Percentiles rank a stretch among this genome's conserved stretches.
Conservation (phyloP, 2,329 filamentous ascomycete species). For the Capronia epimyces region DNA sequence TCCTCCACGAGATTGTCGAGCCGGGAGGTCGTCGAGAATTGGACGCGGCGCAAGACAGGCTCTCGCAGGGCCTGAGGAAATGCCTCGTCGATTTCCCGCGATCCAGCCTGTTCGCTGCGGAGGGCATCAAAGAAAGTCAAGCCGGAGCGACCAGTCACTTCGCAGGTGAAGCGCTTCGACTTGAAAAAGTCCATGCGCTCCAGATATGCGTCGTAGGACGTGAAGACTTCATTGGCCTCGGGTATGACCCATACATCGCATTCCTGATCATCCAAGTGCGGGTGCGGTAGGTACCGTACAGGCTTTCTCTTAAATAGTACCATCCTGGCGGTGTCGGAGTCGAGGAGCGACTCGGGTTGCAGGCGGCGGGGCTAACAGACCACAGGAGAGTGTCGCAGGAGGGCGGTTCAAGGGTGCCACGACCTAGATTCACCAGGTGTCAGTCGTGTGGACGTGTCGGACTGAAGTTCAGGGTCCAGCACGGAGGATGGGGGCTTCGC, state of each 20-base stretch:
- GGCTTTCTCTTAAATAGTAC: conserved; percentile 96
- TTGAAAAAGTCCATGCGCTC: conserved; percentile 47
- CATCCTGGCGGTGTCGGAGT: conserved; percentile 44
- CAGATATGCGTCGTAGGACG: conserved; percentile 81
- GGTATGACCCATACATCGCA: conserved; percentile 88
- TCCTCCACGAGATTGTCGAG: conserved; percentile 66
- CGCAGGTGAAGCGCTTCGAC: conserved; percentile 77
- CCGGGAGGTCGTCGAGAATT: conserved; percentile 81
- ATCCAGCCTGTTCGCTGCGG: conserved; percentile 69
- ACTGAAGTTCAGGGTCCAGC: neutral
- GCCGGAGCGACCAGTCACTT: conserved; percentile 88
- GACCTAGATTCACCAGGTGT: conserved; percentile 7
- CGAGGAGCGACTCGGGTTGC: neutral
- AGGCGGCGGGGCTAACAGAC: conserved; percentile 1
- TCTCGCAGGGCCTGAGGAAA: conserved; percentile 90
- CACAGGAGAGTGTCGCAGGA: neutral
- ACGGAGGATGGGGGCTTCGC: conserved; percentile 10
- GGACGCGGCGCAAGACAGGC: conserved; percentile 81
- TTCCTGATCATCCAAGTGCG: conserved; percentile 71
- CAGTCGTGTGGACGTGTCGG: conserved; percentile 11
- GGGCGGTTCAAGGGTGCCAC: conserved; percentile 6
- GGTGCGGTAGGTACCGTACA: conserved; percentile 70
- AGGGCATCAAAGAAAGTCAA: conserved; percentile 89
- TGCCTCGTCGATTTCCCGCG: conserved; percentile 79
- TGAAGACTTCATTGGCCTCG: conserved; percentile 84